Percentiles rank a stretch among this genome's conserved stretches.
These are phyloP conservation scores for Boletus subparvulus DNA, from an alignment of 768 basidiomycete genomes.

Conservation along the genomic window DNA sequence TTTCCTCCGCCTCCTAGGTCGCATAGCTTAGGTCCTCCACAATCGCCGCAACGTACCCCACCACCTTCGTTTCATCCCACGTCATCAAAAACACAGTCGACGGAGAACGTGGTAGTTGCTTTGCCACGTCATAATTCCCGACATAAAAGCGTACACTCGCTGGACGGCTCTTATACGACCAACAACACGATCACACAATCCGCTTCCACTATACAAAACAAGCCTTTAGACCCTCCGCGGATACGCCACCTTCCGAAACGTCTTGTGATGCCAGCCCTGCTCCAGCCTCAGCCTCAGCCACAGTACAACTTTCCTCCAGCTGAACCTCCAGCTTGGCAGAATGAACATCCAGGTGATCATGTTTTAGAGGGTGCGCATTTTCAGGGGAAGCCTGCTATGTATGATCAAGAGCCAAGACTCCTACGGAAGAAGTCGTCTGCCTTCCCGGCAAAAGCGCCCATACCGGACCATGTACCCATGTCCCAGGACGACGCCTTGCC, in stretches of 20 bases:
- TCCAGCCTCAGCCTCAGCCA: conserved; percentile 41
- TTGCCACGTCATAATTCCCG: neutral
- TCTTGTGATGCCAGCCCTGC: conserved; percentile 73
- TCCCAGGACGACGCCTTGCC: conserved; percentile 11
- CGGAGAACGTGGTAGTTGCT: neutral
- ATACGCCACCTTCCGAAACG: conserved; percentile 53
- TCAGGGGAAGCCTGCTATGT: conserved; percentile 7
- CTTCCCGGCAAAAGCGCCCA: conserved; percentile 25
- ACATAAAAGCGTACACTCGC: conserved; percentile 10
- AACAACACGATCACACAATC: conserved; percentile 2
- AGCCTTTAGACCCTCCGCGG: conserved; percentile 17
- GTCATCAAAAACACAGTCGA: conserved; percentile 3
- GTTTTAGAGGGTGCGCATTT: neutral
- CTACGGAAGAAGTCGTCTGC: conserved; percentile 26
- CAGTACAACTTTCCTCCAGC: conserved; percentile 14
- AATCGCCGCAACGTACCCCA: conserved; percentile 6
- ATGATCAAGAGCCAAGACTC: conserved; percentile 17
- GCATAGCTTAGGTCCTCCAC: conserved; percentile 7
- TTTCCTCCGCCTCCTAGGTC: conserved; percentile 22
- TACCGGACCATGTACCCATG: conserved; percentile 25
- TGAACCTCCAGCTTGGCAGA: neutral
- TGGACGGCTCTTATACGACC: conserved; percentile 7
- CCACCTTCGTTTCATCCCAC: conserved; percentile 1
- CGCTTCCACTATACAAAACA: conserved; percentile 6
- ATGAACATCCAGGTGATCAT: conserved; percentile 8